Base-by-base conservation (phyloP, 208 protist species). In the Trypanosoma scelopori region DNA sequence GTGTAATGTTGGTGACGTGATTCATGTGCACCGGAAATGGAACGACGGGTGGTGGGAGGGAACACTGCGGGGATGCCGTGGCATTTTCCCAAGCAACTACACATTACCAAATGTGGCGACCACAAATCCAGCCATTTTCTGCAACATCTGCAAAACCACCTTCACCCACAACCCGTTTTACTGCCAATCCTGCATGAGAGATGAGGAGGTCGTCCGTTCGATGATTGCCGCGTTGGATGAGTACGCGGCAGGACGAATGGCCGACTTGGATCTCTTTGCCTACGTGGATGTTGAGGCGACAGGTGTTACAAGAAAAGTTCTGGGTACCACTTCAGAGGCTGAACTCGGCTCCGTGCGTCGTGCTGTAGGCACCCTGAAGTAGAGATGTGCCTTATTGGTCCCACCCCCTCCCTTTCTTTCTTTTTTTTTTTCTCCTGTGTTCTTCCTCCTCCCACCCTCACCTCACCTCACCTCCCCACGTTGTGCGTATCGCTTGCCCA, bases 1-100 rank as follows among this genome's bases (percentile, higher is more conserved):
- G 39, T 82, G 66, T 41, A 47, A 61, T 13, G 57, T 51, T 12
- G 86, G 86, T 23, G 85, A 91, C 51, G 78, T 91, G 16, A 69
- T 94, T 62, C 72, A 78, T 23, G 78, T 92, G 52, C 84, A 92
- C 49, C 85, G 85, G 11, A 76, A 78, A 22, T 94, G 89, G 89
- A 94, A 94, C 47, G 89, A 94, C 37, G 89, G 89, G 47, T 94
- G 89, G 89, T 94, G 86, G 89, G 89, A 94, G 57, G 89, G 89
- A 27, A 79, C 81, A 9, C 52, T 88, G 55, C 66, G 71, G 28
- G 73, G 70, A 13, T 68, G 69, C 23, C 81, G 82, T 16, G 89
- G 89, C 37, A 88, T 92, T 57, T 94, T 94, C 46, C 89, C 89
- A 23, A 92, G 85, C 71, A 92, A 92, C 71, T 91, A 91, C 69